Base-by-base conservation (phyloP, 1,139 yeast genomes). In the Geotrichum klebahnii region DNA sequence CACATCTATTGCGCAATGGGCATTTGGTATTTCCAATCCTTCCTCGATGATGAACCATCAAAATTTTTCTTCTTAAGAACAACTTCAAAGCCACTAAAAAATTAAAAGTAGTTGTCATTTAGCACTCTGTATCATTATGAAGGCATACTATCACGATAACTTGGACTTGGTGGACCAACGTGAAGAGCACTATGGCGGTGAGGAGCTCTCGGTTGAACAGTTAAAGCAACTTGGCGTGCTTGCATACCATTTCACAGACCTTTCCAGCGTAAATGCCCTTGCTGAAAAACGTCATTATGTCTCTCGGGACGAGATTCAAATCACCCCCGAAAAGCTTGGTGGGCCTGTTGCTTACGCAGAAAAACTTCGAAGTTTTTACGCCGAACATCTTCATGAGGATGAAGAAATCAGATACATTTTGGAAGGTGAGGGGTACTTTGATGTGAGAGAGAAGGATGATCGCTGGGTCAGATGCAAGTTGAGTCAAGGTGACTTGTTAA, bases 341-440 rank as follows among this genome's bases (percentile, higher is more conserved):
- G 81, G 84, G 42, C 82, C 82, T 48, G 75, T 77, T 35, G 82
- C 79, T 0, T 79, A 84, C 61, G 75, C 80, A 56, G 73, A 72
- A 53, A 87, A 88, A 67, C 76, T 90, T 69, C 72, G 77, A 55
- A 76, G 69, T 50, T 90, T 90, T 67, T 88, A 84, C 70, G 74
- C 79, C 45, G 97, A 92, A 66, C 98, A 92, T 67, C 74, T 87
- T 57, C 98, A 92, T 66, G 97, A 92, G 66, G 98, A 92, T 66
- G 98, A 92, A 69, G 98, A 92, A 71, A 92, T 92, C 65, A 75
- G 98, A 57, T 90, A 89, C 68, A 79, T 89, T 53, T 66, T 84
- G 28, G 96, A 84, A 24, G 98, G 98, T 8, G 86, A 81, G 55
- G 97, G 98, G 0, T 92, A 79, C 68, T 92, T 92, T 65, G 97